phyloP scores from a whole-genome alignment of 139 green algal species.

The Chlamydomonas applanata region DNA sequence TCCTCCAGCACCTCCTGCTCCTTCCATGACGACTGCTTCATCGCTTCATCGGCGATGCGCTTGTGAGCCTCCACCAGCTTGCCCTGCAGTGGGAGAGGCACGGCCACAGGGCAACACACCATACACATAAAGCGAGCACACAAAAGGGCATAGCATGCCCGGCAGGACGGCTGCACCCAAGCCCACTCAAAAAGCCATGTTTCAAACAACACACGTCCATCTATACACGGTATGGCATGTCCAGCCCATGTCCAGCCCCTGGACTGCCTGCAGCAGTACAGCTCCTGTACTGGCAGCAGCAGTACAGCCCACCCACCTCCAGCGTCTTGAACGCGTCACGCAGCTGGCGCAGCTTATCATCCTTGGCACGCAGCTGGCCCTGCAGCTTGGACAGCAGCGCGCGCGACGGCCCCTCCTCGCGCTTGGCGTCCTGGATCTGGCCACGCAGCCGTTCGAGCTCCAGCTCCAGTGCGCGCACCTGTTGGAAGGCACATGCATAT shows the following conservation, averaged over 20 bases:
- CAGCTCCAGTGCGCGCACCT: conserved; percentile 18
- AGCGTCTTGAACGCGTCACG: conserved; percentile 63
- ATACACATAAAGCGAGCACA: no score
- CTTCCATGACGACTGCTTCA: neutral
- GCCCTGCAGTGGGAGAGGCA: conserved; percentile 2
- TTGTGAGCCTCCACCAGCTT: conserved; percentile 61
- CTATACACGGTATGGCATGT: no score
- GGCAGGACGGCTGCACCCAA: no score
- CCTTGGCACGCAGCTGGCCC: conserved; percentile 34
- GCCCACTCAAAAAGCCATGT: no score
- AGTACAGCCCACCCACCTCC: conserved; percentile 21
- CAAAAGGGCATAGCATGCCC: no score
- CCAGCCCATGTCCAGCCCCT: no score
- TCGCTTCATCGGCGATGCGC: conserved; percentile 47
- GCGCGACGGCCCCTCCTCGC: conserved; percentile 9
- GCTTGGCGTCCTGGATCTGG: conserved; percentile 22
- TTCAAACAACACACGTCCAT: no score
- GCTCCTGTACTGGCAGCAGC: neutral
- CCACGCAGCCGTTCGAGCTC: conserved; percentile 26
- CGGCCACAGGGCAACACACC: no score
- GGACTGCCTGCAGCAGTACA: no score
- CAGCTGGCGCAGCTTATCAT: conserved; percentile 53
- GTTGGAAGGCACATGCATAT: neutral
- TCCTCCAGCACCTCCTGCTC: neutral
- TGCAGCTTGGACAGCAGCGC: conserved; percentile 35